A percentile compares a stretch with the other conserved stretches of the same genome.
Conservation (phyloP, 106 monocot genomes). For the Dioscorea zingiberensis region DNA sequence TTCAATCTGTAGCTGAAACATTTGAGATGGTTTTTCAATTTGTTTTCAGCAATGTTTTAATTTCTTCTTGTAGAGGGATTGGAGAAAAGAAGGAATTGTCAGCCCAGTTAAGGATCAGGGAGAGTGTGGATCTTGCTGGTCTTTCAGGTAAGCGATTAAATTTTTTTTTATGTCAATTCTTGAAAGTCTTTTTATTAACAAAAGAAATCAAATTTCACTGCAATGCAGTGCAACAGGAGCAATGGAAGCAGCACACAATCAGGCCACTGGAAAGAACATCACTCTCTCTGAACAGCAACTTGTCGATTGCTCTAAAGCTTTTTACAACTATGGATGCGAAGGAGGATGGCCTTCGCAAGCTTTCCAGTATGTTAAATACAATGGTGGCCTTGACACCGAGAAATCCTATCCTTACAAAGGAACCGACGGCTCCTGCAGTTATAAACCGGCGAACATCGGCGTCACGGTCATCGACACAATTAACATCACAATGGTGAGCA, state of each 20-base stretch:
- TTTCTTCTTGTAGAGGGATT: conserved; percentile 68
- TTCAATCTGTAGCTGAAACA: too few relatives aligned
- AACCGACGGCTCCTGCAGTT: conserved; percentile 58
- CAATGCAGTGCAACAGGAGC: conserved; percentile 69
- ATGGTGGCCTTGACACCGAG: conserved; percentile 82
- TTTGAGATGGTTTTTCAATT: too few relatives aligned
- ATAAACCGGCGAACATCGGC: conserved; percentile 38
- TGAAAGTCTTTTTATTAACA: too few relatives aligned
- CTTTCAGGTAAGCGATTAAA: conserved; percentile 42
- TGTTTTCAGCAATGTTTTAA: too few relatives aligned
- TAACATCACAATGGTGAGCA: conserved; percentile 37
- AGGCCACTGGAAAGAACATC: conserved; percentile 53
- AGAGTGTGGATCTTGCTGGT: conserved; percentile 87
- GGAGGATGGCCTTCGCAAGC: conserved; percentile 83
- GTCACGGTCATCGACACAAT: conserved; percentile 66
- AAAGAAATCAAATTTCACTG: too few relatives aligned
- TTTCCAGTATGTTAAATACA: conserved; percentile 74
- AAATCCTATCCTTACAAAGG: conserved; percentile 67
- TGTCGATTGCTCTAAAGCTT: conserved; percentile 61
- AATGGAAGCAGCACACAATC: conserved; percentile 75
- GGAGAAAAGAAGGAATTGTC: conserved; percentile 85
- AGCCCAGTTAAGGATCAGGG: conserved; percentile 93
- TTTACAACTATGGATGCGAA: conserved; percentile 77
- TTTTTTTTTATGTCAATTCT: too few relatives aligned
- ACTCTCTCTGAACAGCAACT: conserved; percentile 86